Conservation (phyloP, 1,284 basidiomycete species). For the Trichosporon faecale region DNA sequence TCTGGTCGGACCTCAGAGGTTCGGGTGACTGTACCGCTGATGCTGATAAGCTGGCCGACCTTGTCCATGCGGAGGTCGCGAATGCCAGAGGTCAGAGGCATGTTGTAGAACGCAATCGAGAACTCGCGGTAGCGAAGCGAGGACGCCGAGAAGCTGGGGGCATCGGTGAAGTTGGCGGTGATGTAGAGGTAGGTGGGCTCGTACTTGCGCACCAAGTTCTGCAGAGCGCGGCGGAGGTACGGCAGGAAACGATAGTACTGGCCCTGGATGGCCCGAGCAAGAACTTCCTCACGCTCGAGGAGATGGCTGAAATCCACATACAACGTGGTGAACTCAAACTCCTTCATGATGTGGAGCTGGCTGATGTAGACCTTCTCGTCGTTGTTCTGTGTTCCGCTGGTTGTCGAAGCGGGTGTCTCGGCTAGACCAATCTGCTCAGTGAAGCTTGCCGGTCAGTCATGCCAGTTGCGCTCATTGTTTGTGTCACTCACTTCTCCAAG, state of each 20-base stretch:
- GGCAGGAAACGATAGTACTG: constrained; percentile 97
- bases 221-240: constrained; percentile 83
- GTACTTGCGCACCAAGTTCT: constrained; percentile 81
- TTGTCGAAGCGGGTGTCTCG: constrained; percentile 69
- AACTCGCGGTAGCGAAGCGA: constrained; percentile 91
- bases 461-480: background rate
- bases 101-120: constrained; percentile 89
- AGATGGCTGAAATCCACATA: constrained; percentile 95
- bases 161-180: constrained; percentile 59
- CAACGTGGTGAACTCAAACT: constrained; percentile 88
- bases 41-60: constrained; percentile 88
- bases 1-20: constrained; percentile 98
- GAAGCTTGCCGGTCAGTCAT: constrained; percentile 58
- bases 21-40: constrained; percentile 93
- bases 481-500: constrained; percentile 71
- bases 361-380: constrained; percentile 71
- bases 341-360: constrained; percentile 88
- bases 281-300: constrained; percentile 76
- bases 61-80: constrained; percentile 90
- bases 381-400: constrained; percentile 55
- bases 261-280: constrained; percentile 85
- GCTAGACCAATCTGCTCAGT: constrained; percentile 73
- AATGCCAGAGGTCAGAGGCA: constrained; percentile 91
- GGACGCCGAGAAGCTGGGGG: constrained; percentile 18
- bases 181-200: constrained; percentile 91